Base-by-base conservation (phyloP, 1,284 basidiomycete genomes). In the Cutaneotrichosporon dermatis region DNA sequence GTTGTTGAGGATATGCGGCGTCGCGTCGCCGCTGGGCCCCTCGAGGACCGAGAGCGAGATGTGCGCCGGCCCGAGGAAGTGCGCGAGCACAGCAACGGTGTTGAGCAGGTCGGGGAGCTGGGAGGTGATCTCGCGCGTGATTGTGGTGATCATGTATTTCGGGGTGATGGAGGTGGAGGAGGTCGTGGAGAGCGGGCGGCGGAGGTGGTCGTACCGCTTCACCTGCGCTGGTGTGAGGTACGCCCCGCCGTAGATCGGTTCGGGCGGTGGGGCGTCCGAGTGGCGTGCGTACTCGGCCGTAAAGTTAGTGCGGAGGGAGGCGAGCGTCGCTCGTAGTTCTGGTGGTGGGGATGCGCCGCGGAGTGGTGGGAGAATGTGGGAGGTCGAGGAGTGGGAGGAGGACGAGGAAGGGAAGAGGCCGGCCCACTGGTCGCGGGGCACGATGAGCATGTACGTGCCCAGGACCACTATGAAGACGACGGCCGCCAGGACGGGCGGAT, bases 71-170 rank as follows among this genome's bases (percentile, higher is more conserved):
- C 76, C 75, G 40, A 79, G 69, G 49, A 70, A 75, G 16, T 65
- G 53, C 6, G 67, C 60, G 12, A 77, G 57, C 4, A 76, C 69
- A 13, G 74, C 58, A 13, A 79, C 53, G 1, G 76, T 62, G 48
- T 74, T 71, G 41, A 79, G 65, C 9, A 79, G 58, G 55, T 79
- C 78, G 0, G 76, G 74, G 2, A 78, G 63, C 55, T 76, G 74
- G 54, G 65, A 63, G 33, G 66, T 62, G 13, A 79, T 73, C 50
- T 79, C 67, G 33, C 75, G 66, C 1, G 71, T 73, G 35, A 73
- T 62, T 3, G 75, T 74, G 10, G 69, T 69, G 40, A 79, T 62
- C 64, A 79, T 66, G 61, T 67, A 74, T 34, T 37, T 11, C 12
- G 46, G 53, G 25, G 25, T 25, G 25, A 10, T 25, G 15, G 25